Percentiles rank a stretch among this genome's conserved stretches.
Conservation (phyloP, 805 yeast species). For the Jamesozyma spencerorum region DNA sequence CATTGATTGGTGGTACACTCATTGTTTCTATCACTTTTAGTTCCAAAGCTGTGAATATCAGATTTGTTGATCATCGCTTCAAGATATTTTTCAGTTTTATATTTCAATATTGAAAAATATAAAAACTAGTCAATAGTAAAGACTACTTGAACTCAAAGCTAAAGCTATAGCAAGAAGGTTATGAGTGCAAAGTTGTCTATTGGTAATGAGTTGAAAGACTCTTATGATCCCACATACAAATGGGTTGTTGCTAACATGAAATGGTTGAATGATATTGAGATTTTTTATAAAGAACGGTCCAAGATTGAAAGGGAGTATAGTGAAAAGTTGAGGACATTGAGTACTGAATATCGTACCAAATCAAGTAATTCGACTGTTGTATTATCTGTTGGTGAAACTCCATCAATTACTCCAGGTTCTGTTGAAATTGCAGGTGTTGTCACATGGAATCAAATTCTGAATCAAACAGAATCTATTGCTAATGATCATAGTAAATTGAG, state of each 20-base stretch:
- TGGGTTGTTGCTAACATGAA: conserved; percentile 70
- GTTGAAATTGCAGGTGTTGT: conserved; percentile 79
- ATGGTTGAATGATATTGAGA: conserved; percentile 72
- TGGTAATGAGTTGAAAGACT: conserved; percentile 73
- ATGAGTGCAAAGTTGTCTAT: conserved; percentile 32
- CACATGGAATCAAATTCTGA: conserved; percentile 80
- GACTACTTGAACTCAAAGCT: too few relatives aligned
- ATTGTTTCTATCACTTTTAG: neutral
- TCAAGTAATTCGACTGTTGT: conserved; percentile 61
- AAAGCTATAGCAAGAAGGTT: too few relatives aligned
- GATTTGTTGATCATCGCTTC: neutral
- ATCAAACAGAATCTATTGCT: conserved; percentile 74
- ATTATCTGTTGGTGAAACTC: conserved; percentile 83
- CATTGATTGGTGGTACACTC: neutral
- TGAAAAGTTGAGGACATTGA: conserved; percentile 49
- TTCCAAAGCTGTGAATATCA: too few relatives aligned
- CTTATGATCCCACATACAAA: conserved; percentile 62
- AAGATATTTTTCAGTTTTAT: too few relatives aligned
- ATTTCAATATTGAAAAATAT: too few relatives aligned
- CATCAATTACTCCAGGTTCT: conserved; percentile 90
- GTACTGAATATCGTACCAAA: conserved; percentile 61
- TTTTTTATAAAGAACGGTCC: conserved; percentile 77
- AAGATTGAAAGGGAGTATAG: conserved; percentile 77
- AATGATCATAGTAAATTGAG: conserved; percentile 54
- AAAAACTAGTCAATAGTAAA: too few relatives aligned